These are phyloP conservation scores for Dryas drummondii DNA, from an alignment of 306 rosid genomes.

Conservation along the genomic window DNA sequence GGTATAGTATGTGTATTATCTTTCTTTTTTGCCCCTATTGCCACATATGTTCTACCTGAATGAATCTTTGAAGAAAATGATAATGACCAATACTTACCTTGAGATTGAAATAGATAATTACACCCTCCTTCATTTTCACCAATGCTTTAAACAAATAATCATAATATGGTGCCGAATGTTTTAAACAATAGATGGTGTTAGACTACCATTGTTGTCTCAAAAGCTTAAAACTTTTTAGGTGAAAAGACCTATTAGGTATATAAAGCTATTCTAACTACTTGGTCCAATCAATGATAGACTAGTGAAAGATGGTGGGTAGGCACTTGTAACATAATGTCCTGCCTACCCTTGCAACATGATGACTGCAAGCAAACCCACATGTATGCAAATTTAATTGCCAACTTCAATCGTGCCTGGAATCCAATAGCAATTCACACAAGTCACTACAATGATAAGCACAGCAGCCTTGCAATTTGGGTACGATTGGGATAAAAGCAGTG, in stretches of 20 bases:
- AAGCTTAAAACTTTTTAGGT: neutral
- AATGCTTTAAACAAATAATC: slow-evolving; percentile 7
- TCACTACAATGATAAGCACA: neutral
- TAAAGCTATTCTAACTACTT: neutral
- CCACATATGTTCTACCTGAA: slow-evolving; percentile 38
- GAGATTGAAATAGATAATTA: slow-evolving; percentile 46
- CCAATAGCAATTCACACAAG: neutral
- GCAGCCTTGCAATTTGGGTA: neutral
- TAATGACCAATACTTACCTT: slow-evolving; percentile 37
- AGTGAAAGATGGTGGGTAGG: neutral
- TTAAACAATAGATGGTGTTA: neutral
- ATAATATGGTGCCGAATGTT: neutral
- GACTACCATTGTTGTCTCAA: neutral
- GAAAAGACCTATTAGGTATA: neutral
- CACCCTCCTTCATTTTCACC: slow-evolving; percentile 22
- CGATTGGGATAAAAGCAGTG: slow-evolving; percentile 1
- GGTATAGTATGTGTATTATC: slow-evolving; percentile 59
- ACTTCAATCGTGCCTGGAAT: neutral
- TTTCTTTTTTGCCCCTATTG: slow-evolving; percentile 14
- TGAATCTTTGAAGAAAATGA: slow-evolving; percentile 42
- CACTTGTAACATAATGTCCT: neutral
- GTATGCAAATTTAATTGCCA: neutral
- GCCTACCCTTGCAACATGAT: neutral
- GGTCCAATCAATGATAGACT: neutral
- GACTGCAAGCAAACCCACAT: neutral